Base-by-base conservation (phyloP, 2,329 filamentous ascomycete genomes). In the Phyllosticta paracitricarpa region DNA sequence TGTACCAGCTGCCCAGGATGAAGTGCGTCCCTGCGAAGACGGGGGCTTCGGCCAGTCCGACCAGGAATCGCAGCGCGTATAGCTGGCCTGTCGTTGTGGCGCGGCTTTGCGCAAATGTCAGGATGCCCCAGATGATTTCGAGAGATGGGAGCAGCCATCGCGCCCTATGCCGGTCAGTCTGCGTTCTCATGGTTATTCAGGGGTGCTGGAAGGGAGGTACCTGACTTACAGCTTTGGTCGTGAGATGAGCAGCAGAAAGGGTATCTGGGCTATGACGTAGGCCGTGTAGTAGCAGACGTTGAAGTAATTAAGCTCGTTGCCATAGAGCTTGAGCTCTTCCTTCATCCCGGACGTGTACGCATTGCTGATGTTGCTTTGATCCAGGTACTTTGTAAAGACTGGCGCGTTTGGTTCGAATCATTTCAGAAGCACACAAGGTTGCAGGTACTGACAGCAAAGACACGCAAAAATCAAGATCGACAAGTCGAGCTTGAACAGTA, bases 1-100 rank as follows among this genome's bases (percentile, higher is more conserved):
- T 69, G 62, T 78, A 78, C 76, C 76, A 78, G 5, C 66, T 69
- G 7, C 71, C 72, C 6, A 75, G 66, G 12, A 75, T 68, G 55
- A 73, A 74, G 2, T 71, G 72, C 0, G 71, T 75, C 0, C 73
- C 72, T 3, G 68, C 68, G 3, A 71, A 72, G 0, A 74, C 72
- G 1, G 72, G 72, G 0, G 72, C 73, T 53, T 74, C 72, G 0
- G 72, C 61, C 1, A 74, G 58, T 54, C 72, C 72, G 0, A 76
- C 69, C 2, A 77, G 62, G 61, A 75, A 76, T 3, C 75, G 68
- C 10, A 73, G 72, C 1, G 71, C 73, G 59, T 76, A 77, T 25
- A 77, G 72, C 51, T 75, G 73, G 19, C 69, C 67, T 57, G 71
- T 70, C 33, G 67, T 74, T 9, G 68, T 70, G 66, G 75, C 75